These are phyloP conservation scores for Chaetomiaceae sp. DNA, from an alignment of 2,329 filamentous ascomycete genomes.

Conservation along the genomic window DNA sequence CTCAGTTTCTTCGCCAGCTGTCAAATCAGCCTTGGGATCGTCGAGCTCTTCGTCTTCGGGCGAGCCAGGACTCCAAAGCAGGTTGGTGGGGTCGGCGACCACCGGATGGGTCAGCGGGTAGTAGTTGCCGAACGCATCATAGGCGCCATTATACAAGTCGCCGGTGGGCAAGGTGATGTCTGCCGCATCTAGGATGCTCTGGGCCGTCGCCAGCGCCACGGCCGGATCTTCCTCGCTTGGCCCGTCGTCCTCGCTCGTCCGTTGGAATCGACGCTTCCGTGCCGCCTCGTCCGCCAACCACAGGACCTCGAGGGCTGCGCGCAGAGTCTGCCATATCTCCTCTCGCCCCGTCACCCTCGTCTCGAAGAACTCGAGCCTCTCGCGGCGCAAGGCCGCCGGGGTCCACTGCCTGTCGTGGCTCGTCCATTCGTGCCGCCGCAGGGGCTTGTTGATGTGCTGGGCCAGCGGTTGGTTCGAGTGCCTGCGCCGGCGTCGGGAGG, in stretches of 20 bases:
- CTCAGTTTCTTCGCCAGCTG: conserved; percentile 21
- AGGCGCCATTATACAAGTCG: conserved; percentile 65
- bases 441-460: conserved; percentile 66
- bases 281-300: conserved; percentile 47
- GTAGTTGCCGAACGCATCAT: conserved; percentile 65
- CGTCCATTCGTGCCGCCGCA: conserved; percentile 62
- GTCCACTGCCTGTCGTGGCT: conserved; percentile 65
- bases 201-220: conserved; percentile 60
- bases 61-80: conserved; percentile 32
- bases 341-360: conserved; percentile 72
- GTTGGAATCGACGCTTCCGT: conserved; percentile 17
- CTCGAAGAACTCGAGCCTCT: conserved; percentile 84
- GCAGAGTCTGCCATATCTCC: conserved; percentile 78
- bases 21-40: conserved; percentile 22
- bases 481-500: conserved; percentile 23
- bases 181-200: conserved; percentile 73
- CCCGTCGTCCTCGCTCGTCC: conserved; percentile 25
- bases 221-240: conserved; percentile 33
- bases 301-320: conserved; percentile 62
- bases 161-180: conserved; percentile 72
- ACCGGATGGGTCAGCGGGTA: conserved; percentile 67
- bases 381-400: conserved; percentile 59
- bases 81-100: conserved; percentile 62
- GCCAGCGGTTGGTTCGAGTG: conserved; percentile 43
- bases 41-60: conserved; percentile 20